These are phyloP conservation scores for Herpetomonas samuelpessoai DNA, from an alignment of 208 protist genomes.

Conservation along the genomic window DNA sequence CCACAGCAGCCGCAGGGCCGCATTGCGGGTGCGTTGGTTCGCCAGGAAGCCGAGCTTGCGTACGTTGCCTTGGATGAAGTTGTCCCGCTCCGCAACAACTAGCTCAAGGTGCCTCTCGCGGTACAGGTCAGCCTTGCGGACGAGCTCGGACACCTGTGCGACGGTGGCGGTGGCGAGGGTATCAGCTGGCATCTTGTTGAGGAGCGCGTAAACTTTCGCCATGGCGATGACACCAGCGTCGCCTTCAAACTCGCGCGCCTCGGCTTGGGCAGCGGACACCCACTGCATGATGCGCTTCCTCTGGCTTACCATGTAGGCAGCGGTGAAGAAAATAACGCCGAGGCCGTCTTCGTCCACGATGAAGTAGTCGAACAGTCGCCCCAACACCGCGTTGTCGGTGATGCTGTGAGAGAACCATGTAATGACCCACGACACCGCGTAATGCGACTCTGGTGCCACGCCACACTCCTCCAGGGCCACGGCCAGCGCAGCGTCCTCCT, in stretches of 20 bases:
- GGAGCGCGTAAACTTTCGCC: conserved; percentile 63
- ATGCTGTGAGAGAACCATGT: conserved; percentile 82
- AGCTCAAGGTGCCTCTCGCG: conserved; percentile 21
- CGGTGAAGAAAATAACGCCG: conserved; percentile 71
- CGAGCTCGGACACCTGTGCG: conserved; percentile 32
- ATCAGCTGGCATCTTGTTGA: conserved; percentile 44
- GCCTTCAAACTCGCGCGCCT: conserved; percentile 28
- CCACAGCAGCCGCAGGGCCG: conserved; percentile 69
- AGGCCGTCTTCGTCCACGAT: conserved; percentile 47
- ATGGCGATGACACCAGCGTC: conserved; percentile 44
- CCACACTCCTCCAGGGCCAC: conserved; percentile 56
- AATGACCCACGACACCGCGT: conserved; percentile 84
- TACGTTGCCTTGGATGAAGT: conserved; percentile 58
- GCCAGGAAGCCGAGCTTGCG: conserved; percentile 55
- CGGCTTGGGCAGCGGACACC: conserved; percentile 33
- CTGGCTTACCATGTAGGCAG: conserved; percentile 61
- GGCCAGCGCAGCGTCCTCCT: conserved; percentile 56
- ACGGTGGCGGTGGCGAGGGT: conserved; percentile 29
- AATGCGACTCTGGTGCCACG: conserved; percentile 82
- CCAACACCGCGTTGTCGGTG: conserved; percentile 35
- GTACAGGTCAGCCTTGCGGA: conserved; percentile 28
- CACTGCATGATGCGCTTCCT: conserved; percentile 44
- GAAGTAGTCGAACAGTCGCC: conserved; percentile 77
- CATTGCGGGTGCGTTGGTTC: conserved; percentile 59
- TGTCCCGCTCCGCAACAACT: conserved; percentile 26